Percentiles rank a stretch among this genome's conserved stretches.
phyloP scores from a whole-genome alignment of 2,329 filamentous ascomycete species.

The Exophiala sideris region DNA sequence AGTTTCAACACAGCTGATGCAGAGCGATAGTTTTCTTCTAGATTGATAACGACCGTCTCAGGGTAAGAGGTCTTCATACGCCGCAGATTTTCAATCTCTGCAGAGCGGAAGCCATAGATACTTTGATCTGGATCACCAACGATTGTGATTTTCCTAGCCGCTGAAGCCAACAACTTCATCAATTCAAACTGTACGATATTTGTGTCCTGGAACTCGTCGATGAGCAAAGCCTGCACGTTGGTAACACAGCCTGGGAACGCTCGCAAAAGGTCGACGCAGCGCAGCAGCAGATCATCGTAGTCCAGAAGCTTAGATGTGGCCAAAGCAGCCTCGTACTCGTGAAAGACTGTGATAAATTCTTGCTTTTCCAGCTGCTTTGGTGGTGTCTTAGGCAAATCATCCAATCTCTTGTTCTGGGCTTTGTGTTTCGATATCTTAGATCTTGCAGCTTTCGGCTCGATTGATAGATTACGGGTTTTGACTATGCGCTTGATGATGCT shows the following conservation, averaged over 20 bases:
- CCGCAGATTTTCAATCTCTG: constrained; percentile 83
- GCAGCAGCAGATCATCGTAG: constrained; percentile 87
- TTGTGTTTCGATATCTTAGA: constrained; percentile 69
- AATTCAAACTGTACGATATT: constrained; percentile 93
- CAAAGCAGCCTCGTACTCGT: constrained; percentile 74
- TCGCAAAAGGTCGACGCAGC: constrained; percentile 74
- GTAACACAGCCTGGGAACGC: constrained; percentile 74
- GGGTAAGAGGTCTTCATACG: constrained; percentile 74
- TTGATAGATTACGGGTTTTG: constrained; percentile 64
- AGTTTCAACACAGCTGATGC: constrained; percentile 78
- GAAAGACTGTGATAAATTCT: constrained; percentile 66
- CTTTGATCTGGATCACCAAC: constrained; percentile 97
- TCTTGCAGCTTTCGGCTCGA: constrained; percentile 69
- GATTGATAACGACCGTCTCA: constrained; percentile 73
- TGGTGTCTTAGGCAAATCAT: constrained; percentile 39
- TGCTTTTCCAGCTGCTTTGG: constrained; percentile 48
- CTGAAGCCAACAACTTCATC: constrained; percentile 80
- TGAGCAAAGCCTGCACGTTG: constrained; percentile 85
- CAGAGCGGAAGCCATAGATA: constrained; percentile 93
- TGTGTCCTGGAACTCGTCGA: constrained; percentile 97
- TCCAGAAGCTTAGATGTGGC: constrained; percentile 77
- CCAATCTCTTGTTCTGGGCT: constrained; percentile 51
- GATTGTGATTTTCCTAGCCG: constrained; percentile 75
- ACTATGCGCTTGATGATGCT: constrained; percentile 77
- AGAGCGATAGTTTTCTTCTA: constrained; percentile 94